phyloP scores from a whole-genome alignment of 75 land plant species.

The Pinus tabuliformis region DNA sequence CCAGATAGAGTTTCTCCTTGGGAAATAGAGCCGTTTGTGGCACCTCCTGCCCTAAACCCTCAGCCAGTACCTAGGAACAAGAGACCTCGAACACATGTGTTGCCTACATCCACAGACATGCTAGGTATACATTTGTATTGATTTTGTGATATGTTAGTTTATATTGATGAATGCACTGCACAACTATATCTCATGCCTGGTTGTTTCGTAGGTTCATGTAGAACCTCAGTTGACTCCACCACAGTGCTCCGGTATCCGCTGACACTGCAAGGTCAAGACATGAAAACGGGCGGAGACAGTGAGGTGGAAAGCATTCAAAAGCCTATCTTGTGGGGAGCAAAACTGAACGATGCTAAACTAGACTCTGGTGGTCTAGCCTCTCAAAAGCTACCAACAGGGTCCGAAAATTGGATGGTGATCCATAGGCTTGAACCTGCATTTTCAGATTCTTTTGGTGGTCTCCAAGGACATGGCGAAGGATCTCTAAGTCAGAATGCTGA shows the following conservation, averaged over 20 bases:
- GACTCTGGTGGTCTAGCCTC: neutral
- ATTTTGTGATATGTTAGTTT: neutral
- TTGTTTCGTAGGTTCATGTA: neutral
- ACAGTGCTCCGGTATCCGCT: conserved; percentile 12
- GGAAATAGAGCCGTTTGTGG: conserved; percentile 54
- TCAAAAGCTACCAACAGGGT: neutral
- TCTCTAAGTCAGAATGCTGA: neutral
- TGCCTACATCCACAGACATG: conserved; percentile 13
- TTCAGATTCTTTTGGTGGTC: neutral
- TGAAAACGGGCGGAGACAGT: neutral
- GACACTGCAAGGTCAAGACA: conserved; percentile 8
- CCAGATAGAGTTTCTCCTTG: conserved; percentile 60
- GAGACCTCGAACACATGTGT: conserved; percentile 23
- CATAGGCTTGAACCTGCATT: neutral
- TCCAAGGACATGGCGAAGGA: neutral
- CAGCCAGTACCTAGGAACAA: conserved; percentile 31
- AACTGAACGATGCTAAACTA: neutral
- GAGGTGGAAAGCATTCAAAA: conserved; percentile 9
- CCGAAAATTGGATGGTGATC: neutral
- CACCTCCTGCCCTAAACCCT: conserved; percentile 15
- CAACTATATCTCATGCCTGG: neutral
- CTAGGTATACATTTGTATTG: conserved; percentile 21
- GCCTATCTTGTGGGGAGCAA: conserved; percentile 3
- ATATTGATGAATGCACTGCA: neutral
- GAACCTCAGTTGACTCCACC: neutral